Conservation (phyloP, 768 basidiomycete genomes). For the Lentinula boryana region DNA sequence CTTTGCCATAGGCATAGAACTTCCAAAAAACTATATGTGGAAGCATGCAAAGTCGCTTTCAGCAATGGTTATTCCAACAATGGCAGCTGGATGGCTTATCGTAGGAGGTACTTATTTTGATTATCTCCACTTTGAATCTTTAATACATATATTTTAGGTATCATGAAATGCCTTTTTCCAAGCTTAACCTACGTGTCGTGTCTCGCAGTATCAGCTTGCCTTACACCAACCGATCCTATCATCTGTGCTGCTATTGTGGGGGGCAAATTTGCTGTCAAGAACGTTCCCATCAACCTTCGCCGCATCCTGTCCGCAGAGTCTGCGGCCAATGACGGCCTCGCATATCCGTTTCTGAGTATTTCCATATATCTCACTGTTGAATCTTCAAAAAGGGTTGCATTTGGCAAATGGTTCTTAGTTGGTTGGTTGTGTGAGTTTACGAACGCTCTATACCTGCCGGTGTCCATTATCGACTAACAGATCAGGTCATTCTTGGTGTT, state of each 20-base stretch:
- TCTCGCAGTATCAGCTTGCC: slow-evolving; percentile 81
- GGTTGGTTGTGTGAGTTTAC: slow-evolving; percentile 68
- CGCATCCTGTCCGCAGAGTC: slow-evolving; percentile 84
- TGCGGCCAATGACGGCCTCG: slow-evolving; percentile 93
- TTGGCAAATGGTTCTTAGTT: slow-evolving; percentile 82
- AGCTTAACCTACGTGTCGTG: slow-evolving; percentile 64
- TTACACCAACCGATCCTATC: slow-evolving; percentile 94
- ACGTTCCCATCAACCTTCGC: slow-evolving; percentile 73
- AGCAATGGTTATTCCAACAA: slow-evolving; percentile 73
- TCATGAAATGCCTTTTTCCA: slow-evolving; percentile 72
- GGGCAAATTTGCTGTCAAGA: slow-evolving; percentile 61
- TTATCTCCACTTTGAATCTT: not conserved
- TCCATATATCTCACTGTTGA: slow-evolving; percentile 84
- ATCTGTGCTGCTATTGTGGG: slow-evolving; percentile 85
- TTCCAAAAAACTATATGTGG: slow-evolving; percentile 80
- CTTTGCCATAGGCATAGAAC: slow-evolving; percentile 93
- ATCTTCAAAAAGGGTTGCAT: slow-evolving; percentile 48
- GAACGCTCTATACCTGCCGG: not conserved
- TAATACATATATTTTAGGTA: slow-evolving; percentile 28
- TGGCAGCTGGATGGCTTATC: slow-evolving; percentile 82
- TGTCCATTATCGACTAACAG: slow-evolving; percentile 25
- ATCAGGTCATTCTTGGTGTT: slow-evolving; percentile 76
- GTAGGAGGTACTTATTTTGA: slow-evolving; percentile 44
- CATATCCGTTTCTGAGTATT: slow-evolving; percentile 87
- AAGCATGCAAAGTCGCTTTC: slow-evolving; percentile 69